Evolutionary conservation across 2,329 filamentous ascomycete genomes (phyloP).

Genomic region (Fusarium sp.): DNA sequence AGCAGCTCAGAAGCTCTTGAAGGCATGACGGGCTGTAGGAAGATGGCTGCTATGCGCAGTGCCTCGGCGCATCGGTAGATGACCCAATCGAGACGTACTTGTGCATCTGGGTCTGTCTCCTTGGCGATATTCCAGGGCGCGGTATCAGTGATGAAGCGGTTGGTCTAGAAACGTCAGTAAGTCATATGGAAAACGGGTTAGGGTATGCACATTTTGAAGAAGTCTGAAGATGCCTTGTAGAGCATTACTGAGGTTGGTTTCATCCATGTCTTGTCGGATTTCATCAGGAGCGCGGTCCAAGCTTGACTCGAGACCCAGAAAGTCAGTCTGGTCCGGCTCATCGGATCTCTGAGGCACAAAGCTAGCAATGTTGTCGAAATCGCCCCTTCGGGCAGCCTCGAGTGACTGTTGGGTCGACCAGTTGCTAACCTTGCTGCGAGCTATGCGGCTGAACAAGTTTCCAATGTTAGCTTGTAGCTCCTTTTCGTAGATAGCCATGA

Average conservation of each 20-base stretch:
- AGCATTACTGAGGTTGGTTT: constrained; percentile 73
- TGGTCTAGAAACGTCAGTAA: constrained; percentile 52
- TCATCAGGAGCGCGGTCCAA: constrained; percentile 45
- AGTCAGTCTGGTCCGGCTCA: constrained; percentile 13
- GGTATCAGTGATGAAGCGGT: constrained; percentile 66
- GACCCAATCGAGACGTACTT: constrained; percentile 64
- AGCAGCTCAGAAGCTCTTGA: constrained; percentile 78
- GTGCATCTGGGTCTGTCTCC: constrained; percentile 51
- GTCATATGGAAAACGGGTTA: neutral
- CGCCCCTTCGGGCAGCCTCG: constrained; percentile 44
- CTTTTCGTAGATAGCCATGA: constrained; percentile 84
- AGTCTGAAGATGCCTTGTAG: constrained; percentile 73
- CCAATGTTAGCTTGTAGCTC: constrained; percentile 82
- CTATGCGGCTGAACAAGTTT: constrained; percentile 81
- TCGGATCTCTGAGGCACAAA: constrained; percentile 3
- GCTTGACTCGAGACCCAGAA: constrained; percentile 48
- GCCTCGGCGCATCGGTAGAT: constrained; percentile 82
- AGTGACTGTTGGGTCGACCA: constrained; percentile 78
- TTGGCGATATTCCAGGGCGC: constrained; percentile 76
- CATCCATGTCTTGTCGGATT: constrained; percentile 70
- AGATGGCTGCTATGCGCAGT: constrained; percentile 82
- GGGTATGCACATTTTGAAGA: constrained; percentile 66
- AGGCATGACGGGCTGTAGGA: constrained; percentile 93
- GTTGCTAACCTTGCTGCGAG: constrained; percentile 66
- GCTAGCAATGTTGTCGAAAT: constrained; percentile 34